Percentiles rank a stretch among this genome's conserved stretches.
Conservation (phyloP, 768 basidiomycete species). For the Butyriboletus loyo region DNA sequence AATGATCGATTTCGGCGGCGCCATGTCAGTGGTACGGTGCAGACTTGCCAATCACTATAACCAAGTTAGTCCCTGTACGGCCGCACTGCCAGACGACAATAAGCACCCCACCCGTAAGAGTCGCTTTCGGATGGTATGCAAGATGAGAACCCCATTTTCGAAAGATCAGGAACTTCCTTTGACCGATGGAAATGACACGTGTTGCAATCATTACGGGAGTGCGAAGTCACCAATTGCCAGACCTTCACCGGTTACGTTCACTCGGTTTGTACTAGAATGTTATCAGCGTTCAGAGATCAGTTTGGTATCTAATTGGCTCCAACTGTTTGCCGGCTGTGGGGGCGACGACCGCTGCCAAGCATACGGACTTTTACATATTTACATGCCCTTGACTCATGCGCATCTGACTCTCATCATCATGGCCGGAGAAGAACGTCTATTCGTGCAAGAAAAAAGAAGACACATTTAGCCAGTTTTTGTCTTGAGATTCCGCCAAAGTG, state of each 20-base stretch:
- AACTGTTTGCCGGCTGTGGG: background rate
- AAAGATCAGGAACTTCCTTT: background rate
- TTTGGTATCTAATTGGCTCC: background rate
- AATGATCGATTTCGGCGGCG: background rate
- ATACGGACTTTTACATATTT: background rate
- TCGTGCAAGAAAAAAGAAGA: background rate
- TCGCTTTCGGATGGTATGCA: background rate
- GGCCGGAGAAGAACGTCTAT: background rate
- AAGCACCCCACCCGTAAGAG: background rate
- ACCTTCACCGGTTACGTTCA: too few species aligned
- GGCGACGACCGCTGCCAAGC: background rate
- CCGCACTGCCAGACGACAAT: background rate
- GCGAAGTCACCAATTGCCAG: too few species aligned
- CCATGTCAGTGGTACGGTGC: background rate
- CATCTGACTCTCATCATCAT: too few species aligned
- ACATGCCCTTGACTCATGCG: too few species aligned
- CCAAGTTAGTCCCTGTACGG: background rate
- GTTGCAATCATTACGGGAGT: too few species aligned
- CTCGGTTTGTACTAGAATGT: too few species aligned
- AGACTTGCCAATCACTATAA: constrained; percentile 2
- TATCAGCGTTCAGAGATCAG: background rate
- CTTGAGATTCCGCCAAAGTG: constrained; percentile 62
- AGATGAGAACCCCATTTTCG: background rate
- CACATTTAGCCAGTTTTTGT: constrained; percentile 53
- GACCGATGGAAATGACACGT: too few species aligned